These are phyloP conservation scores for Gracilaria domingensis DNA, from an alignment of 23 red algal genomes.

Conservation along the genomic window DNA sequence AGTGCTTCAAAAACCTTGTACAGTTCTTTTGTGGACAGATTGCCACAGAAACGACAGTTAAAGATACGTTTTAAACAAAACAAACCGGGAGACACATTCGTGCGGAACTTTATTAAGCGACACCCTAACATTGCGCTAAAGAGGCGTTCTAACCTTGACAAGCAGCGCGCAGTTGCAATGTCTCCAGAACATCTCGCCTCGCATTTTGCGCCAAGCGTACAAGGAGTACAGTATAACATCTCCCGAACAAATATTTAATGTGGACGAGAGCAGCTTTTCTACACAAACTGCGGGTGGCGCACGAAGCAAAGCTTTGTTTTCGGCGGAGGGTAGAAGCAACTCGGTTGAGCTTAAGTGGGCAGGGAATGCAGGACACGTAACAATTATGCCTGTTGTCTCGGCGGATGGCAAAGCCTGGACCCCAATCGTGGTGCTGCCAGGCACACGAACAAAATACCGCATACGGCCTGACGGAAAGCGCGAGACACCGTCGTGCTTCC, in stretches of 20 bases:
- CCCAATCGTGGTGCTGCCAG: background rate
- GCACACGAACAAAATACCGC: background rate
- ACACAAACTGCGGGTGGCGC: background rate
- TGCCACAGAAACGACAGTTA: background rate
- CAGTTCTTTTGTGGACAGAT: background rate
- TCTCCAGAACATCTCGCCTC: background rate
- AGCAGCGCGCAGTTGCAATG: background rate
- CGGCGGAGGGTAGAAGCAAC: background rate
- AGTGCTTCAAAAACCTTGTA: background rate
- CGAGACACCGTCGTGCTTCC: background rate
- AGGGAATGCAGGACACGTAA: background rate
- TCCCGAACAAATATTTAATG: background rate
- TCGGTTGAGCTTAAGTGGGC: constrained; percentile 1
- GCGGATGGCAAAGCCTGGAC: background rate
- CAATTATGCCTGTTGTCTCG: background rate
- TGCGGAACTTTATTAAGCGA: background rate
- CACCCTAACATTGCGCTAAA: background rate
- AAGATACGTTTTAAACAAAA: background rate
- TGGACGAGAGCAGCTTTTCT: background rate
- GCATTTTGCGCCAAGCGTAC: background rate
- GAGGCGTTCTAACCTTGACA: background rate
- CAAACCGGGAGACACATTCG: background rate
- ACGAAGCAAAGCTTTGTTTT: background rate
- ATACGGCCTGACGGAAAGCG: background rate
- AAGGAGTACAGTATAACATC: background rate